Base-by-base conservation (phyloP, 2,329 filamentous ascomycete genomes). In the Xylaria sp. region DNA sequence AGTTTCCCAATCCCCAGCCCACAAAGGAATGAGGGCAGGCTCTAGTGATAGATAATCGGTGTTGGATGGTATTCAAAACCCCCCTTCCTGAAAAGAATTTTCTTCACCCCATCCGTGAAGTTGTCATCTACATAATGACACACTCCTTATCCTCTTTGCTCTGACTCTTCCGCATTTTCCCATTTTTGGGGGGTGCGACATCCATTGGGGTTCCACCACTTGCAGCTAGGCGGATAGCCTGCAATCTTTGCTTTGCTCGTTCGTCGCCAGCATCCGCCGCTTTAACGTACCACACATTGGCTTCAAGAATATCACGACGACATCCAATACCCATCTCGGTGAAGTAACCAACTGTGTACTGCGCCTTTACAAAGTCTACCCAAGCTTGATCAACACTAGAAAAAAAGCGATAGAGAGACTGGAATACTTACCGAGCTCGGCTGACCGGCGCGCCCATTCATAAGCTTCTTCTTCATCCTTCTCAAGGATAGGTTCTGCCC, bases 261-360 rank as follows among this genome's bases (percentile, higher is more conserved):
- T 95, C 91, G 71, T 98, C 93, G 47, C 94, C 95, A 51, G 92
- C 87, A 68, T 97, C 94, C 15, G 95, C 94, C 4, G 95, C 95
- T 76, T 91, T 92, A 68, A 99, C 94, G 74, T 99, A 99, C 94
- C 93, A 98, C 31, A 97, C 91, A 72, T 99, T 99, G 68, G 95
- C 94, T 76, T 97, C 93, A 43, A 99, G 85, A n/a, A 94, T 88
- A 75, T 99, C 95, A 49, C 92, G 88, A 37, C 93, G 90, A 75
- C 93, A 97, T 51, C 95, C 95, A 70, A 99, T 97, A 65, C 95
- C 95, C 91, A 96, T 97, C 76, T 99, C 95, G 4, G 93, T 97
- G 75, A 99, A 99, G 78, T 97, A 98, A 44, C 93, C 95, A 21
- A 97, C 87, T 0, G 95, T 92, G 71, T 98, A 99, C 75, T 97